Evolutionary conservation across 2,329 filamentous ascomycete species (phyloP).

Genomic region (Cytospora schulzeri): DNA sequence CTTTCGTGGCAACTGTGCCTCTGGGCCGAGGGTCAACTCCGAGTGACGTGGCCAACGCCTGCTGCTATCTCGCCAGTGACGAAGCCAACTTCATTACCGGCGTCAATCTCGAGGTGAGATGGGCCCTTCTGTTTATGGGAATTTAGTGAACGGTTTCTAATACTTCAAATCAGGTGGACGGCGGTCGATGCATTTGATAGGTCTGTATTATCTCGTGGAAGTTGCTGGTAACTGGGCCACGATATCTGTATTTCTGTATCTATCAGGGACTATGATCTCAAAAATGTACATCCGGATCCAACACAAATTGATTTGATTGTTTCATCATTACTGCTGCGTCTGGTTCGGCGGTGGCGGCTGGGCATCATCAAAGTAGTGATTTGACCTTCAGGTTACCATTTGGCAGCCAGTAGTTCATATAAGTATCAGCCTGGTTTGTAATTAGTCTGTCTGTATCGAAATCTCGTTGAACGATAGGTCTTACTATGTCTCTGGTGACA

Average conservation of each 20-base stretch:
- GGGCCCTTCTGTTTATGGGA: neutral
- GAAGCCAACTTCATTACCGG: slow-evolving; percentile 74
- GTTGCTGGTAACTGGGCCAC: neutral
- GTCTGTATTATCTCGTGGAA: neutral
- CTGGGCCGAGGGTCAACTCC: slow-evolving; percentile 59
- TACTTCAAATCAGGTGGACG: slow-evolving; percentile 2
- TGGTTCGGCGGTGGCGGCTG: too few species aligned
- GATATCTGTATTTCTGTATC: too few species aligned
- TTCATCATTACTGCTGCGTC: too few species aligned
- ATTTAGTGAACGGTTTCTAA: neutral
- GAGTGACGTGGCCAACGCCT: slow-evolving; percentile 70
- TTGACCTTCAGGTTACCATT: neutral
- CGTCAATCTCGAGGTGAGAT: slow-evolving; percentile 62
- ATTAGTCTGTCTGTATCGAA: neutral
- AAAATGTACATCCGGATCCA: too few species aligned
- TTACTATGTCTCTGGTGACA: slow-evolving; percentile 5
- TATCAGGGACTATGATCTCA: too few species aligned
- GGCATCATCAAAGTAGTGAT: slow-evolving; percentile 1
- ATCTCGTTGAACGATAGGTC: neutral
- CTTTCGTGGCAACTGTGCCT: slow-evolving; percentile 56
- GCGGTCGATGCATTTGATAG: slow-evolving; percentile 4
- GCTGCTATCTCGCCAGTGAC: slow-evolving; percentile 69
- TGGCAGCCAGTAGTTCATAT: slow-evolving; percentile 13
- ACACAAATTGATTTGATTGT: too few species aligned
- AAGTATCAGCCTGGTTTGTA: neutral